Evolutionary conservation across 192 early-diverging fungal species (phyloP).

Genomic region (Coemansia sp.): DNA sequence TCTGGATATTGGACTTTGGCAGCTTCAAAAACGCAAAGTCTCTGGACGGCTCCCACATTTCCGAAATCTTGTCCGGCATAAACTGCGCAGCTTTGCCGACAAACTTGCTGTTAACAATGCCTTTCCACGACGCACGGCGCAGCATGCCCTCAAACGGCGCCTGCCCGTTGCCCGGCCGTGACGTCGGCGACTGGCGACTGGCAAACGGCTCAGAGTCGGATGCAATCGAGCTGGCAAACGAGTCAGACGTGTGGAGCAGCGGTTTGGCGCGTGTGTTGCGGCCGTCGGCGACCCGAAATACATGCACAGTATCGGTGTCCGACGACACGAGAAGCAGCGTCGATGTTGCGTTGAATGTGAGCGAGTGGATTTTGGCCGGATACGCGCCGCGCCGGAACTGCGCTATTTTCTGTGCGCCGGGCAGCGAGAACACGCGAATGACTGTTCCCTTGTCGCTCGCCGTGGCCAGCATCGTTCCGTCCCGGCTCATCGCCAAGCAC

Average conservation of each 20-base stretch:
- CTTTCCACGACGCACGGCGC: constrained; percentile 58
- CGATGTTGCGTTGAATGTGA: constrained; percentile 73
- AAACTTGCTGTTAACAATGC: constrained; percentile 58
- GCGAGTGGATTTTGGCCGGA: constrained; percentile 85
- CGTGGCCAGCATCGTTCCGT: constrained; percentile 92
- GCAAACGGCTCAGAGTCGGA: constrained; percentile 22
- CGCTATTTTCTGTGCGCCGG: constrained; percentile 79
- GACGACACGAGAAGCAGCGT: constrained; percentile 63
- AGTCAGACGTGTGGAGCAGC: constrained; percentile 9
- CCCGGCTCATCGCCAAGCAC: constrained; percentile 81
- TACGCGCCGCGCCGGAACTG: constrained; percentile 96
- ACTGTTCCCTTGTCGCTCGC: constrained; percentile 98
- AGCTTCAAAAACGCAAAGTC: constrained; percentile 94
- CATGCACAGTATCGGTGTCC: constrained; percentile 94
- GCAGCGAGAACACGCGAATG: constrained; percentile 90
- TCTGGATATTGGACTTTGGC: constrained; percentile 72
- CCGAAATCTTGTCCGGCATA: constrained; percentile 82
- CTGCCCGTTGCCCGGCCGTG: constrained; percentile 15
- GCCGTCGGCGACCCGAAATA: constrained; percentile 75
- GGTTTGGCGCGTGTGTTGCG: constrained; percentile 22
- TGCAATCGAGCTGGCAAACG: constrained; percentile 33
- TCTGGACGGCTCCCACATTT: constrained; percentile 93
- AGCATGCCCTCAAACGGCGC: constrained; percentile 61
- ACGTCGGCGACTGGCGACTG: constrained; percentile 5
- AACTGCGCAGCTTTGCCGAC: constrained; percentile 82